phyloP scores from a whole-genome alignment of 257 asterid species.

The Ajuga chamaepitys region DNA sequence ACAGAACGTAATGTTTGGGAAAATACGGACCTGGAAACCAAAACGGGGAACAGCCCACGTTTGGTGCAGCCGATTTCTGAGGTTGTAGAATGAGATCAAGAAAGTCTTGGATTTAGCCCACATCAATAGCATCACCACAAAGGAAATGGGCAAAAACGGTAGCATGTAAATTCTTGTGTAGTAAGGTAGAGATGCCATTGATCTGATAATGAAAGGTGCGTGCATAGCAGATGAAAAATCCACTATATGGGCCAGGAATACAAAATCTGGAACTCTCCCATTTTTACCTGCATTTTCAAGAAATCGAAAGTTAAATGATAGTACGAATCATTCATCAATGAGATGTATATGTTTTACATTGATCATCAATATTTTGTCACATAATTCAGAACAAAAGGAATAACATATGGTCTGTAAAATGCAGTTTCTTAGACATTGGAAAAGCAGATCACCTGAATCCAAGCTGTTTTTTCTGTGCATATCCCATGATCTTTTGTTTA shows the following conservation, averaged over 20 bases:
- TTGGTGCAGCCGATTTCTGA: conserved; percentile 62
- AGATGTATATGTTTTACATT: too few relatives aligned
- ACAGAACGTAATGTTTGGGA: neutral
- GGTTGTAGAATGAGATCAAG: conserved; percentile 56
- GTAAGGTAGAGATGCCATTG: conserved; percentile 53
- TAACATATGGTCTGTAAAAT: too few relatives aligned
- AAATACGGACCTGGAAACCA: conserved; percentile 71
- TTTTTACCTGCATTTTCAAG: conserved; percentile 44
- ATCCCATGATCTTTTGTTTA: conserved; percentile 69
- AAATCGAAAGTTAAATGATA: neutral
- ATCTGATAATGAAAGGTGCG: conserved; percentile 46
- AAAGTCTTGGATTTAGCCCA: conserved; percentile 85
- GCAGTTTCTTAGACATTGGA: neutral
- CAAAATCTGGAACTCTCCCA: conserved; percentile 71
- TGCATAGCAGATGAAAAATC: conserved; percentile 82
- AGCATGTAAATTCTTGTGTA: conserved; percentile 34
- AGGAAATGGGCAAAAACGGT: conserved; percentile 46
- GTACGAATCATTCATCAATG: too few relatives aligned
- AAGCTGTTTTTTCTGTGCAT: conserved; percentile 41
- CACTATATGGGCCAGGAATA: conserved; percentile 84
- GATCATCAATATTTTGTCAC: too few relatives aligned
- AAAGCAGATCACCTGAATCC: conserved; percentile 47
- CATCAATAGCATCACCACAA: conserved; percentile 56
- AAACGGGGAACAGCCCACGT: conserved; percentile 89
- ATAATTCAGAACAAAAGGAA: too few relatives aligned